A percentile compares a stretch with the other conserved stretches of the same genome.
phyloP scores from a whole-genome alignment of 2,329 filamentous ascomycete genomes.

The Westerdykella aurantiaca region DNA sequence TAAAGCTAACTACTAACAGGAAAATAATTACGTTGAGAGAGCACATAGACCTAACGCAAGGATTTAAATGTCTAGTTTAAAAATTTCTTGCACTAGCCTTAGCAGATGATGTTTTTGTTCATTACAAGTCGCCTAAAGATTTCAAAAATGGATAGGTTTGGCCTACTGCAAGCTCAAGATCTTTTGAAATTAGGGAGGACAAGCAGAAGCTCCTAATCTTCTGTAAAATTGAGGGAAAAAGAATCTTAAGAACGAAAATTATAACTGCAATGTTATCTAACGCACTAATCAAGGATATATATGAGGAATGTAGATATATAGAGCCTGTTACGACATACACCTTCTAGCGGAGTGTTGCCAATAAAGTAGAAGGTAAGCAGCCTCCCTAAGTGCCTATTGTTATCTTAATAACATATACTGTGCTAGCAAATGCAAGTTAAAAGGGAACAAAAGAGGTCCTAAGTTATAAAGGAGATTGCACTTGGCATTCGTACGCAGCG shows the following conservation, averaged over 20 bases:
- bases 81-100: not conserved
- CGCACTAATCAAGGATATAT: not conserved
- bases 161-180: not conserved
- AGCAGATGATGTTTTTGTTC: not conserved
- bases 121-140: not conserved
- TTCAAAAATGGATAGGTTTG: not conserved
- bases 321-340: not conserved
- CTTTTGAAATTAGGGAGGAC: not conserved
- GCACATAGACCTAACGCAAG: not conserved
- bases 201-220: not conserved
- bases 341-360: not conserved
- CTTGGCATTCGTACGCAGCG: not conserved
- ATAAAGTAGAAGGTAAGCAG: not conserved
- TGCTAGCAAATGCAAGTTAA: not conserved
- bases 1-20: not conserved
- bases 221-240: not conserved
- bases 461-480: not conserved
- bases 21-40: not conserved
- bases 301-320: not conserved
- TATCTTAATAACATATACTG: not conserved
- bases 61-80: not conserved
- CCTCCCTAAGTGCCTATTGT: not conserved
- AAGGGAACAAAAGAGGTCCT: not conserved
- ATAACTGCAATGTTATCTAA: not conserved
- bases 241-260: not conserved